phyloP scores from a whole-genome alignment of 495 filamentous ascomycete species.

The Staphylotrichum longicolle region DNA sequence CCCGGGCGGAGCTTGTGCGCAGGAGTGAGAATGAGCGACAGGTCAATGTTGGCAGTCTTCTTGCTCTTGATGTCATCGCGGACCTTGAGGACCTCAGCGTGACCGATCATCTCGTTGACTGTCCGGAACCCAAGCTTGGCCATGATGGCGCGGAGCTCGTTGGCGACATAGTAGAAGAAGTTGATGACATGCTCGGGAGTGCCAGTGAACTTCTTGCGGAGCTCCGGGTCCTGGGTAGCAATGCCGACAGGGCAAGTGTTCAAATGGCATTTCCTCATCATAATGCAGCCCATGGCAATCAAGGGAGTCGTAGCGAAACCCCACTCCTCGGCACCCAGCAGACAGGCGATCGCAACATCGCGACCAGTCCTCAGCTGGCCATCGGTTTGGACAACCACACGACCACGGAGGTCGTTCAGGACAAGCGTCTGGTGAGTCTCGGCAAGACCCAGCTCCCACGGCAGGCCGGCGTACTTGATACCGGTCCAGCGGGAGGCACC shows the following conservation, averaged over 20 bases:
- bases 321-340: conserved; percentile 97
- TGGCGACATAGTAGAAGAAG: conserved; percentile 99
- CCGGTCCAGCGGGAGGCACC: conserved; percentile 98
- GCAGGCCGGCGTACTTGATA: conserved; percentile 98
- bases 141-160: conserved; percentile 98
- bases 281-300: conserved; percentile 97
- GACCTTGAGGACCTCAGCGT: conserved; percentile 80
- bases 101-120: conserved; percentile 98
- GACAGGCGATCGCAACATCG: conserved; percentile 92
- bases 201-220: conserved; percentile 92
- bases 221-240: conserved; percentile 91
- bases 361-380: conserved; percentile 92
- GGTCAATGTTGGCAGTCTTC: conserved; percentile 92
- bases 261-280: conserved; percentile 75
- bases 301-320: conserved; percentile 97
- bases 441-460: conserved; percentile 96
- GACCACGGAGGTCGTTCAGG: conserved; percentile 93
- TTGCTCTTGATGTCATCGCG: conserved; percentile 83
- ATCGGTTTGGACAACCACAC: conserved; percentile 97
- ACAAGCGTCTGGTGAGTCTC: conserved; percentile 99
- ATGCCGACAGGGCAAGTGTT: conserved; percentile 98
- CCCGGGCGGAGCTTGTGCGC: conserved; percentile 95
- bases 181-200: conserved; percentile 98
- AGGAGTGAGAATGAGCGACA: conserved; percentile 93
- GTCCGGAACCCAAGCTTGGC: conserved; percentile 91